A percentile compares a stretch with the other conserved stretches of the same genome.
Evolutionary conservation across 2,329 filamentous ascomycete genomes (phyloP).

Genomic region (Alternaria rosae): DNA sequence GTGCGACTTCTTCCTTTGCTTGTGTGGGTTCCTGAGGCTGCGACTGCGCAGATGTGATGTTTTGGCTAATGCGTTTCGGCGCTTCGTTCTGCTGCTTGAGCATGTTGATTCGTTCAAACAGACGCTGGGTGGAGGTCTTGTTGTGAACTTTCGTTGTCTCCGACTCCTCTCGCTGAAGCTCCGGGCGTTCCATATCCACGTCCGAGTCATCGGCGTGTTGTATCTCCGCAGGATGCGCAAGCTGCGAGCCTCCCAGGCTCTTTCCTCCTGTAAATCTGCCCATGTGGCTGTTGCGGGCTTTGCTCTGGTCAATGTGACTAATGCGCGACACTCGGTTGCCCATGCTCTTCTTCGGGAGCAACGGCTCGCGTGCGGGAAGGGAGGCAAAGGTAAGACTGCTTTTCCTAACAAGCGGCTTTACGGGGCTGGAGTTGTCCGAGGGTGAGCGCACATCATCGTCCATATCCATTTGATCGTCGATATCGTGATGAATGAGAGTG

Average conservation of each 20-base stretch:
- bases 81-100: constrained; percentile 61
- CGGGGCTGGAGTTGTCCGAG: constrained; percentile 76
- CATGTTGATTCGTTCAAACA: constrained; percentile 91
- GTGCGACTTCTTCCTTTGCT: constrained; percentile 43
- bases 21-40: constrained; percentile 46
- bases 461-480: constrained; percentile 51
- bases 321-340: constrained; percentile 74
- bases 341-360: constrained; percentile 83
- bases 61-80: constrained; percentile 48
- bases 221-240: constrained; percentile 36
- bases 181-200: constrained; percentile 52
- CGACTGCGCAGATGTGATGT: constrained; percentile 43
- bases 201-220: constrained; percentile 64
- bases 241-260: constrained; percentile 65
- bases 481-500: constrained; percentile 40
- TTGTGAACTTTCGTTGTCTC: constrained; percentile 69
- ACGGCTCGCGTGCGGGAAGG: constrained; percentile 86
- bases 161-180: constrained; percentile 54
- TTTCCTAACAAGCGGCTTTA: constrained; percentile 81
- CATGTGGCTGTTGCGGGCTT: constrained; percentile 73
- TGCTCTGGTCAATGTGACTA: constrained; percentile 75
- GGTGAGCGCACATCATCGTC: constrained; percentile 67
- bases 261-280: constrained; percentile 73
- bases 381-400: constrained; percentile 96
- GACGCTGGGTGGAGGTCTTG: constrained; percentile 90